Base-by-base conservation (phyloP, 441 rosid species). In the Gossypium trilobum region DNA sequence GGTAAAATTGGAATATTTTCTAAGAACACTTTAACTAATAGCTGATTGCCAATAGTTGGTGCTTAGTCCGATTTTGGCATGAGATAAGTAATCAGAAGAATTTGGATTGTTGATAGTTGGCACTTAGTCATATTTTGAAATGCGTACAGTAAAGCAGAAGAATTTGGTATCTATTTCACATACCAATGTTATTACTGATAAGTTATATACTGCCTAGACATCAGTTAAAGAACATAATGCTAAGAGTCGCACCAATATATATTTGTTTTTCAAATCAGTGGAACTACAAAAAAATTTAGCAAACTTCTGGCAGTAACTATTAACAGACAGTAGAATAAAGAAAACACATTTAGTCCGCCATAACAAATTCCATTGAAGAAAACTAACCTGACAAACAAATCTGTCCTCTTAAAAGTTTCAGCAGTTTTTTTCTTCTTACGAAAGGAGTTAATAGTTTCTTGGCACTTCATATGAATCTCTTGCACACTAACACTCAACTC, bases 401-500 rank as follows among this genome's bases (percentile, higher is more conserved):
- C 68, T 59, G 79, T 77, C 77, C 68, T 82, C 86, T 75, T 89
- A 61, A 91, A 87, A 76, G 78, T 66, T 0, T 62, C 70, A 71
- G 79, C 64, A 82, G 48, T 66, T 71, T 79, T 85, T 91, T 83
- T 92, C 88, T 88, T 95, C 71, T 82, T 84, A 8, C 22, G 42
- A 71, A 75, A 85, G 2, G 79, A 74, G 60, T 51, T 80, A 44
- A 90, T 65, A 10, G 77, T 85, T 68, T 89, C 95, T 81, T 77
- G 85, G 76, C 99, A 93, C 82, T 86, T 91, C 57, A 83, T 82
- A 66, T 74, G 86, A 79, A 95, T 80, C 67, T 84, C 89, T 74
- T 79, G 77, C 88, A 86, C 79, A 57, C 78, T 83, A 66, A 91
- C 78, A 68, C 84, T 85, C 82, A 86, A 78, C 33, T 83, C 83